Base-by-base conservation (phyloP, 2,329 filamentous ascomycete genomes). In the Alternaria viburni region DNA sequence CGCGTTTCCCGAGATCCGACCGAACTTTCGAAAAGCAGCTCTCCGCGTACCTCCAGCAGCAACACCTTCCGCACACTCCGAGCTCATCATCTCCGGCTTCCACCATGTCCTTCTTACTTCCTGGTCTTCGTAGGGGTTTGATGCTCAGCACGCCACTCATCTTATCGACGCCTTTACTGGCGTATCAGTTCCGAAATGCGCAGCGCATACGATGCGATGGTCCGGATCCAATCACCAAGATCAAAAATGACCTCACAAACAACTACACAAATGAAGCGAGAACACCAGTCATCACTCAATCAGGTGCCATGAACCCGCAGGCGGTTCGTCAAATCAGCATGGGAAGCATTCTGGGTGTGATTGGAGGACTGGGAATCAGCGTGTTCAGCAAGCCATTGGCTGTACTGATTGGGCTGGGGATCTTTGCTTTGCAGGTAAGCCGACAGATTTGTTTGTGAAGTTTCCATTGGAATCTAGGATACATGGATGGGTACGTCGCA, bases 361-460 rank as follows among this genome's bases (percentile, higher is more conserved):
- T 79, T 10, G 80, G 85, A 4, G 91, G 91, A 1, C 71, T 94
- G 30, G 81, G 90, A 0, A 84, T 93, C 25, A 88, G 89, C 62
- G 82, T 90, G 15, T 93, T 94, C 77, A 93, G 90, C 9, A 88
- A 88, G 74, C 88, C 90, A 1, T 81, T 94, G 51, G 89, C 90
- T 1, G 73, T 93, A 15, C 77, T 94, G 19, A 81, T 91, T 19
- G 91, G 91, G 0, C 73, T 92, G 12, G 79, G 89, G 10, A 86
- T 92, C 23, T 82, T 91, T 13, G 83, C 87, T 28, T 74, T 91
- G 15, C 88, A 92, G 81, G 89, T 91, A 81, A 67, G 83, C 72
- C 61, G 12, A 32, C 23, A 10, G 10, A 25, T 45, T 54, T 30
- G 9, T 23, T 54, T 36, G 36, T 28, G 44, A 21, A 23, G 28